Evolutionary conservation across 768 basidiomycete species (phyloP), one percentile per base, ranked within the genome.

Genomic region (Tylopilus intermedius): DNA sequence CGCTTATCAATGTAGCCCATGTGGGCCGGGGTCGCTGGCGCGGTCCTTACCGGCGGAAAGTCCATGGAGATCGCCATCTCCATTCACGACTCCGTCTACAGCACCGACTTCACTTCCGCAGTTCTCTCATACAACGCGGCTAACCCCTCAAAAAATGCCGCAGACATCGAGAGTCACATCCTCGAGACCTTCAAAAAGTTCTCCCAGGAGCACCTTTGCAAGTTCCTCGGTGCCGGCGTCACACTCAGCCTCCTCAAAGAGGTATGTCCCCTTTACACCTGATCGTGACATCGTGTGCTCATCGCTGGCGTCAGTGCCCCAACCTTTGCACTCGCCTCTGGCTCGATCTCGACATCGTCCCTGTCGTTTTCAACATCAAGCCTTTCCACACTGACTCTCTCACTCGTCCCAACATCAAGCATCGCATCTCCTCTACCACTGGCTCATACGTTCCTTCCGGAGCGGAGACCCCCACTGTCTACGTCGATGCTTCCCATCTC

Each of bases 291-390:
- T 58, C 46, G 48, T 48, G 57, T 50, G 45, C 68, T 60, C 30
- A 68, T 24, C 55, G 43, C 50, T 67, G 50, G 38, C 47, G 53
- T 11, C 62, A 88, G 82, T 77, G 74, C 35, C 90, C 90, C 9
- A 89, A 90, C 62, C 71, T 93, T n/a, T 88, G 88, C 70, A 91
- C 90, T 26, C 82, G 83, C 39, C 78, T 93, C 10, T 93, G 90
- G 90, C 64, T 88, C 47, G 87, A 88, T 44, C 67, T 86, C 67
- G 90, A 92, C 63, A 83, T 91, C 46, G 88, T 92, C 18, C 90
- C 90, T 53, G 77, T 86, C 69, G 88, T 88, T 32, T 89, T 89
- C 75, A 88, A 88, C 70, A 88, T 89, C 78, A 89, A 90, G 68
- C 79, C 83, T 8, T 86, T 77, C 79, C 86, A 88, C 67, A 86